Conservation (phyloP, 345 rosid species). For the Psidium guajava region DNA sequence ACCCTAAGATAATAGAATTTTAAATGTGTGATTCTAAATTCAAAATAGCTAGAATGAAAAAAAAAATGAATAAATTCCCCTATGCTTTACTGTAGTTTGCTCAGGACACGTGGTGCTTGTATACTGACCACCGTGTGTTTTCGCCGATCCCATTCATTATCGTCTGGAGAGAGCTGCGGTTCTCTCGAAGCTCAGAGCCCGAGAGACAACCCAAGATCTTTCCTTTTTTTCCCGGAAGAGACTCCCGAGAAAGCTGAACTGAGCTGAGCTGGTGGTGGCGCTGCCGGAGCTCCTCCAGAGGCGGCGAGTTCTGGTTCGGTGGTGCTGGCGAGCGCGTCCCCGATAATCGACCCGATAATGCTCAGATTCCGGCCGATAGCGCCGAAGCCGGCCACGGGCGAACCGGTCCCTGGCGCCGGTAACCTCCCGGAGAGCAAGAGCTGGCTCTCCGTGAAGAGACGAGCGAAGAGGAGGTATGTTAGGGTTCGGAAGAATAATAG, state of each 20-base stretch:
- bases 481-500: conserved; percentile 38
- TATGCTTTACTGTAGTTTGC: not conserved
- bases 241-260: not conserved
- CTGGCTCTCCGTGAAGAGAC: conserved; percentile 12
- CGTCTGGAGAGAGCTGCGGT: not conserved
- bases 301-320: conserved; percentile 8
- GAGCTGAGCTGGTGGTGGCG: not conserved
- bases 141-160: not conserved
- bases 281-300: not conserved
- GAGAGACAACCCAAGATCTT: not conserved
- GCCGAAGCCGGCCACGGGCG: conserved; percentile 51
- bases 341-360: conserved; percentile 44
- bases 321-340: conserved; percentile 21
- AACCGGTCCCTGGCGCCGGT: conserved; percentile 1
- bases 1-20: not conserved
- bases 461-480: conserved; percentile 63
- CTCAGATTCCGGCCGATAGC: conserved; percentile 85
- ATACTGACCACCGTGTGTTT: not conserved
- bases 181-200: not conserved
- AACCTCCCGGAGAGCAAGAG: conserved; percentile 5
- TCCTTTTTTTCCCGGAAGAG: not conserved
- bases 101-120: not conserved
- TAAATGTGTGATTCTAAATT: not conserved
- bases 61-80: not conserved
- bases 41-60: not conserved